Percentiles rank a stretch among this genome's conserved stretches.
phyloP scores from a whole-genome alignment of 148 eudicot genomes.

The Gaultheria prostrata region DNA sequence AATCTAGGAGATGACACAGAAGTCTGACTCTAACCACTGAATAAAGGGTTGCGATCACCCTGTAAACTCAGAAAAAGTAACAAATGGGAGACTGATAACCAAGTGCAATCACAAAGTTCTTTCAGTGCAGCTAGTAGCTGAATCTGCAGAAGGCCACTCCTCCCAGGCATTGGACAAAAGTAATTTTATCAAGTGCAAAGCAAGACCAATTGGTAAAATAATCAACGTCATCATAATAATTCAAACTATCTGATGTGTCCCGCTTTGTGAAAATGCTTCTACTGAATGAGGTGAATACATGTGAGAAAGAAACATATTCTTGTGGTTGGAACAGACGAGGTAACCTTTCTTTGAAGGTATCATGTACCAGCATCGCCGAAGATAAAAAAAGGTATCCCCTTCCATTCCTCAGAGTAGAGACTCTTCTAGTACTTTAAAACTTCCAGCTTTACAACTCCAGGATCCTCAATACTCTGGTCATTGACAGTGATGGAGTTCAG shows the following conservation, averaged over 20 bases:
- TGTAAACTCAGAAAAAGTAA: too few relatives aligned
- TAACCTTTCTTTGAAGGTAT: neutral
- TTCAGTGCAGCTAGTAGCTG: constrained; percentile 87
- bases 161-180: constrained; percentile 73
- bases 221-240: neutral
- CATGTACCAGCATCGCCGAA: neutral
- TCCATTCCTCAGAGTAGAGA: too few relatives aligned
- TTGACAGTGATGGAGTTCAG: too few relatives aligned
- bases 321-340: neutral
- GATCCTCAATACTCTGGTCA: too few relatives aligned
- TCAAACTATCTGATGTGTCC: neutral
- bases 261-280: neutral
- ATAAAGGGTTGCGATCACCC: too few relatives aligned
- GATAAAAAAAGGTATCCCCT: too few relatives aligned
- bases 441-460: too few relatives aligned
- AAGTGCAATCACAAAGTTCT: constrained; percentile 86
- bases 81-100: constrained; percentile 83
- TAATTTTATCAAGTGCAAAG: constrained; percentile 8
- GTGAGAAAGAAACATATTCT: neutral
- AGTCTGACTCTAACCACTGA: neutral
- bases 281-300: neutral
- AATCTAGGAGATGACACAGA: neutral
- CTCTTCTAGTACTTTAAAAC: too few relatives aligned
- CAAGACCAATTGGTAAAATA: neutral
- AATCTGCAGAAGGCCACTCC: constrained; percentile 94